Evolutionary conservation across 2,329 filamentous ascomycete species (phyloP), one percentile per base, ranked within the genome.

Genomic region (Pseudohalonectria lignicola): DNA sequence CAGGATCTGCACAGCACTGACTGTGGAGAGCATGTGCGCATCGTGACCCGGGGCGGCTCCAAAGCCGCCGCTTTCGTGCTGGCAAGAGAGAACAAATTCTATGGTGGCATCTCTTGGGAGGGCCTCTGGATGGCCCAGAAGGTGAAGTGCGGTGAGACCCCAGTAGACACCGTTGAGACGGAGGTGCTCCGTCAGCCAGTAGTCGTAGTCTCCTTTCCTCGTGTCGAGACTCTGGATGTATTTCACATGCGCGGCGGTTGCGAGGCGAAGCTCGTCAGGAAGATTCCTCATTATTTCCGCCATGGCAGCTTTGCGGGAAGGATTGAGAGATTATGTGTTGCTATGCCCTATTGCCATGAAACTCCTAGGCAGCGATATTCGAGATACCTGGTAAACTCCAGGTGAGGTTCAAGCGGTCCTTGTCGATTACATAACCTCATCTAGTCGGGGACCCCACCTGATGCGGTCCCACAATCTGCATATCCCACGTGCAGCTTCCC

Each of bases 151-250:
- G 6, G 81, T 92, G 41, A 98, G 64, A 12, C 92, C 92, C 92
- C 92, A 98, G 62, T 98, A 98, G 34, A 98, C 75, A 32, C 92
- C 92, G 57, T 92, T 95, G 41, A 98, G 74, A 43, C 92, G 86
- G 48, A 98, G 71, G 58, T 98, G 92, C 62, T 98, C 90, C 12
- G 92, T 98, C 55, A 96, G 71, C 83, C 90, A 95, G 66, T 96
- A 98, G 60, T 95, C 87, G 50, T 94, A 79, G 62, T 95, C 86
- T 68, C 96, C 87, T 64, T 84, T 87, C 55, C 83, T 81, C 47
- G 82, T 87, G 61, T 98, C 87, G 49, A 98, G 72, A 53, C 82
- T 86, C 62, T 94, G 86, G 49, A 98, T 86, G 59, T 96, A 98
- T 55, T 79, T 77, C 51, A 96, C 86, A 59, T 98, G 92, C 17